Evolutionary conservation across 192 early-diverging fungal species (phyloP), one percentile per base, ranked within the genome.

Genomic region (Coemansia sp.): DNA sequence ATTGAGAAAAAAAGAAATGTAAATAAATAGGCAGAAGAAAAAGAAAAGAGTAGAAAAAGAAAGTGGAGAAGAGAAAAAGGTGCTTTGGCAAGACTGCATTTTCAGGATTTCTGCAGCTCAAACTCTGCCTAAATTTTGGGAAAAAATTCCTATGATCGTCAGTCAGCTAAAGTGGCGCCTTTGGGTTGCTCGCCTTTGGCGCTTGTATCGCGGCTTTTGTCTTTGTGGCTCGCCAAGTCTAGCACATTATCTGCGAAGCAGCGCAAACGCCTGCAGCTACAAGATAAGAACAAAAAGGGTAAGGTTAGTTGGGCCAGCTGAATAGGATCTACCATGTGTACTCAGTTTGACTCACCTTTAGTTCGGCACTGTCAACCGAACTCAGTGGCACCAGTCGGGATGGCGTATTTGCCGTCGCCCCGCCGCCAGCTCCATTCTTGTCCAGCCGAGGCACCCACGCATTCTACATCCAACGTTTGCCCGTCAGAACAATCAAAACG

Each of bases 211-310:
- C 43, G 43, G n/a, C n/a, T 9, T 17, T 45, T 17, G n/a, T 3
- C 43, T 45, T 17, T 45, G n/a, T 17, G 43, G 11, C 43, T 32
- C 32, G 32, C 6, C 32, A 32, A 32, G 32, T 32, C 32, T 32
- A 8, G 32, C 7, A 7, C 32, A 32, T 32, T 32, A 3, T 22
- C 12, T 53, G 1, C 51, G 51, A 17, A 79, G 67, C 59, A 69
- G 69, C 57, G 76, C 76, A 65, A 79, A 63, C 6, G 60, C 66
- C 56, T 79, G 76, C n/a, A 70, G 38, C 73, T 75, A 75, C 67
- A 74, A n/a, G 43, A 12, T 15, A n/a, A 45, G 43, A 45, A 32
- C 32, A 32, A 43, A 43, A 43, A 15, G 37, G 6, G 37, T 38
- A 43, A 2, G 14, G 41, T 43, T 43, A 43, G 41, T n/a, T n/a